Conservation (phyloP, 768 basidiomycete species). For the Leucocoprinus birnbaumii region DNA sequence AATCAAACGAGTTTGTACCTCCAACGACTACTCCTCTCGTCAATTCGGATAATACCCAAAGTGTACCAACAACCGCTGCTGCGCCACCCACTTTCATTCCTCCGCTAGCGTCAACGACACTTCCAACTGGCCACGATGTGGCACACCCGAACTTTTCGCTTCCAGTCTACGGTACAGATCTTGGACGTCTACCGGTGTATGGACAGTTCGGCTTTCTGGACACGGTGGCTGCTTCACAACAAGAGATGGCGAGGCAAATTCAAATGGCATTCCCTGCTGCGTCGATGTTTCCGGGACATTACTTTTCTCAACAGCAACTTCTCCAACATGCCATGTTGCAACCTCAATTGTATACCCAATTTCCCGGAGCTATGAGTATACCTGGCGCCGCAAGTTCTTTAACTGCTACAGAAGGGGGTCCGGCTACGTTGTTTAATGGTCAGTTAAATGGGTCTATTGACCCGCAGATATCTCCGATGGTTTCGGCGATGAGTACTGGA, state of each 20-base stretch:
- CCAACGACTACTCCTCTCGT: neutral
- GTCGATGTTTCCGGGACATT: neutral
- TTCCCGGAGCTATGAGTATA: neutral
- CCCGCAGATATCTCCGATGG: neutral
- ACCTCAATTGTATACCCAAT: neutral
- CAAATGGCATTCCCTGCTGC: neutral
- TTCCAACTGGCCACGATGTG: constrained; percentile 11
- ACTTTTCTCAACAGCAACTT: neutral
- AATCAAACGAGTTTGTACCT: constrained; percentile 6
- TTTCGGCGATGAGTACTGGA: neutral
- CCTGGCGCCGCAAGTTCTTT: neutral
- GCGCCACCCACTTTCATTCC: neutral
- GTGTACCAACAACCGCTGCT: neutral
- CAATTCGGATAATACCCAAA: neutral
- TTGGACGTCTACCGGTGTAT: constrained; percentile 51
- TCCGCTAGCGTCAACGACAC: constrained; percentile 18
- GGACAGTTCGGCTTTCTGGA: constrained; percentile 38
- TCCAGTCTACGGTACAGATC: constrained; percentile 55
- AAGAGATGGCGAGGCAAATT: constrained; percentile 3
- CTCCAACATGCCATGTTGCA: neutral
- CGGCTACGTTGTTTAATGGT: constrained; percentile 3
- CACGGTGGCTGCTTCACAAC: constrained; percentile 14
- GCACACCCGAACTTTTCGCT: constrained; percentile 30
- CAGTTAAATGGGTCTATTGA: constrained; percentile 3
- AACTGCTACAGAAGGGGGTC: neutral